Evolutionary conservation across 768 basidiomycete genomes (phyloP), one percentile per base, ranked within the genome.

Genomic region (Heimioporus sp.): DNA sequence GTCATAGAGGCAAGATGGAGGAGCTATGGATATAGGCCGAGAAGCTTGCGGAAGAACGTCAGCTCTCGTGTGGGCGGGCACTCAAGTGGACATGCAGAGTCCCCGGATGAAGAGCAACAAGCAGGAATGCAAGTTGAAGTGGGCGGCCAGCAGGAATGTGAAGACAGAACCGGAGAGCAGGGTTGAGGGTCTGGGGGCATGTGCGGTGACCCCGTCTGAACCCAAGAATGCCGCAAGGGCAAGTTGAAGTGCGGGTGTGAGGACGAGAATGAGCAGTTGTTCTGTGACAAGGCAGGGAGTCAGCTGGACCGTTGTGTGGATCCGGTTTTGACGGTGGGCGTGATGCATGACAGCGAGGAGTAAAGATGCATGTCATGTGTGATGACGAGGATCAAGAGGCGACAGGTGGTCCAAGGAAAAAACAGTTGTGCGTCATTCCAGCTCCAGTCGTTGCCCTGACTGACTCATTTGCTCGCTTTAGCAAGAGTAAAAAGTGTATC

Each of bases 401-500:
- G 37, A 64, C 72, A 1, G 73, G 73, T n/a, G 76, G 73, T n/a
- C 82, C 83, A 10, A 80, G 84, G 32, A 90, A 86, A 74, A 90
- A 87, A 67, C 85, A 87, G 67, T 86, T 81, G 87, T 89, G 56
- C 60, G 86, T 77, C 20, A 5, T 15, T 31, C 24, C 24, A 7
- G 24, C 24, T 28, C 6, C 6, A 7, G 24, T 4, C 24, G 24
- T 28, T 10, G 24, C 45, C 35, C 9, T 21, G 21, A 30, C 30
- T 46, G 39, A 54, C 44, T 55, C 10, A 13, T 21, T n/a, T 56
- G 39, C 53, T 12, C 35, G 30, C 41, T 19, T 55, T 46, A 94
- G 92, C 65, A 95, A 94, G 77, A 93, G 90, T 63, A 92, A 91
- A 69, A 93, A 86, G 61, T 80, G 83, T 67, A 81, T 87, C 87